Evolutionary conservation across 2,329 filamentous ascomycete species (phyloP).

Genomic region (Rutstroemia sp.): DNA sequence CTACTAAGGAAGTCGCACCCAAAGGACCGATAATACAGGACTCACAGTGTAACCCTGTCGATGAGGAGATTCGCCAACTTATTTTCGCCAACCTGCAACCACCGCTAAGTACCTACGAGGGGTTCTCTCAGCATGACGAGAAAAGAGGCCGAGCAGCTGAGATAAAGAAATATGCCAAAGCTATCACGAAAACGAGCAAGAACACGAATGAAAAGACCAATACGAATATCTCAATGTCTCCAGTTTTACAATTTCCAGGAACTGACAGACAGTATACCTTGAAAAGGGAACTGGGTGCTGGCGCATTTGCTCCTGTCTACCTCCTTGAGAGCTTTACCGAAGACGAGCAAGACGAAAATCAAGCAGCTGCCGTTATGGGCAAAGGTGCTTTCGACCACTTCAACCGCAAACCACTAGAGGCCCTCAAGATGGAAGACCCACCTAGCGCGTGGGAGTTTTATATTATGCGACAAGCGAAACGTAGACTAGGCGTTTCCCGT

Average conservation of each 20-base stretch:
- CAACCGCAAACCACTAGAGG: slow-evolving; percentile 57
- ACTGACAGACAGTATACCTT: slow-evolving; percentile 64
- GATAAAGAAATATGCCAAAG: slow-evolving; percentile 75
- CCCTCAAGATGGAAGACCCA: slow-evolving; percentile 89
- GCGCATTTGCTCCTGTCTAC: slow-evolving; percentile 93
- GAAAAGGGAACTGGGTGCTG: slow-evolving; percentile 80
- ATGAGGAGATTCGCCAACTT: slow-evolving; percentile 62
- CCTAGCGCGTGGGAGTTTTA: slow-evolving; percentile 93
- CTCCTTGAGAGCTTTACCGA: slow-evolving; percentile 69
- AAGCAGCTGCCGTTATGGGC: slow-evolving; percentile 45
- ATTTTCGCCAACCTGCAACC: slow-evolving; percentile 72
- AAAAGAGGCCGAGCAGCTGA: slow-evolving; percentile 62
- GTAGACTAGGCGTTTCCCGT: slow-evolving; percentile 66
- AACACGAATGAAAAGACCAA: slow-evolving; percentile 47
- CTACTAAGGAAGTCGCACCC: slow-evolving; percentile 36
- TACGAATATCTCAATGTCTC: slow-evolving; percentile 49
- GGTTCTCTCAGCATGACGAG: slow-evolving; percentile 68
- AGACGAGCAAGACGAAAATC: slow-evolving; percentile 40
- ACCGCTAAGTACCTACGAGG: slow-evolving; percentile 64
- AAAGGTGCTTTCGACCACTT: slow-evolving; percentile 52
- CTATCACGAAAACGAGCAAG: slow-evolving; percentile 36
- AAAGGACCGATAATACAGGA: slow-evolving; percentile 76
- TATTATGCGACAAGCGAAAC: slow-evolving; percentile 78
- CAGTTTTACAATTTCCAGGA: slow-evolving; percentile 61
- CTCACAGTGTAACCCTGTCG: slow-evolving; percentile 79